Evolutionary conservation across 1,284 basidiomycete genomes (phyloP).

Genomic region (Coniferiporia weirii): DNA sequence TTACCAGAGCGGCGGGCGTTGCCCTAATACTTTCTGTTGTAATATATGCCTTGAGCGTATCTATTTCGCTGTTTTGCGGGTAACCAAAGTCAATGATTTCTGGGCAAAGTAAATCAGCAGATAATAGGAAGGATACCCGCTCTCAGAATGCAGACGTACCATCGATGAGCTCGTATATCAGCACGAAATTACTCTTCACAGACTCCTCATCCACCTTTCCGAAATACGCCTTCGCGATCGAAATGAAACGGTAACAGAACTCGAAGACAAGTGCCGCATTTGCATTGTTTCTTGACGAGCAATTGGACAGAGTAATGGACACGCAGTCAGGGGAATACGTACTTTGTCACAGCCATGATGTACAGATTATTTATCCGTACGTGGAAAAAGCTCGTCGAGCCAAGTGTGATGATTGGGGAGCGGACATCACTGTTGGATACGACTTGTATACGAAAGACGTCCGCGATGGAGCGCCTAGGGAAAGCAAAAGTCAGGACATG

Average conservation of each 20-base stretch:
- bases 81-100: slow-evolving; percentile 99
- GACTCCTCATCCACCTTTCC: slow-evolving; percentile 97
- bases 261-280: slow-evolving; percentile 98
- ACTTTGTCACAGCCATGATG: slow-evolving; percentile 94
- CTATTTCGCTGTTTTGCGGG: slow-evolving; percentile 98
- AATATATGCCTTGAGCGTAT: slow-evolving; percentile 96
- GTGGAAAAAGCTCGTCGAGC: slow-evolving; percentile 97
- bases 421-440: slow-evolving; percentile 95
- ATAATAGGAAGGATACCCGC: background rate
- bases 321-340: slow-evolving; percentile 13
- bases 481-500: slow-evolving; percentile 15
- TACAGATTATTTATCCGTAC: slow-evolving; percentile 94
- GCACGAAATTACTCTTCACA: slow-evolving; percentile 98
- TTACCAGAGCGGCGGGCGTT: slow-evolving; percentile 69
- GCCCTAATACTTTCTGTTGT: slow-evolving; percentile 96
- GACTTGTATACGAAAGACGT: slow-evolving; percentile 97
- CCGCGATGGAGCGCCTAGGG: slow-evolving; percentile 88
- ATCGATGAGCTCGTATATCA: slow-evolving; percentile 94
- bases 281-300: slow-evolving; percentile 77
- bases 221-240: slow-evolving; percentile 92
- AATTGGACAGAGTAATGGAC: background rate
- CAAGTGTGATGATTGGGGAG: slow-evolving; percentile 96
- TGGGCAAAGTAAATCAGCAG: slow-evolving; percentile 29
- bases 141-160: slow-evolving; percentile 44
- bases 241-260: slow-evolving; percentile 94